Base-by-base conservation (phyloP, 2,329 filamentous ascomycete species). In the Fusarium tanahbumbuense region DNA sequence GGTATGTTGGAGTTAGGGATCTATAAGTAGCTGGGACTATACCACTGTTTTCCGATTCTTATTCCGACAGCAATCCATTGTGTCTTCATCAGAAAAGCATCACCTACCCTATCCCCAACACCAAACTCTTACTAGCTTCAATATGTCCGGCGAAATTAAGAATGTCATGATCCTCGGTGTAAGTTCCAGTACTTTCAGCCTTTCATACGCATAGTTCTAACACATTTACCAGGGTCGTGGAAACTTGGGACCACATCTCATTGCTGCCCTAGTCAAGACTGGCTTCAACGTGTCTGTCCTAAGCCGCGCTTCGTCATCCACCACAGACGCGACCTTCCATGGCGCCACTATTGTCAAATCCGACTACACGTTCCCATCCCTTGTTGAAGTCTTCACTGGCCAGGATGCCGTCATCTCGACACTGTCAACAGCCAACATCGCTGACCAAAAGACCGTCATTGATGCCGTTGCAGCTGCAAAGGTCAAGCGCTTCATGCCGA, bases 391-490 rank as follows among this genome's bases (percentile, higher is more conserved):
- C 0, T 47, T 64, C 5, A 23, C 16, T 0, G 27, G 20, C 0
- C 60, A 65, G 27, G 62, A 64, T n/a, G 53, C 53, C 0, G 32
- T 64, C 0, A 64, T 64, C 2, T 64, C 62, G 0, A 64, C 62
- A 0, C 46, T 64, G 3, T 64, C 62, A 2, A 64, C 60, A 1
- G 60, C 60, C 13, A 64, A 64, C 4, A 47, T 65, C 2, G 40
- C 32, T 2, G 52, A 65, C 13, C 62, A 64, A 13, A 64, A 47
- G 9, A 37, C 15, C 1, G 53, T 64, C 0, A 60, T 64, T 5
- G 62, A 64, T 7, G 62, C 62, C 0, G 62, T 47, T 8, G 32
- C 41, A 11, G 40, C 46, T 27, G 62, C 62, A 6, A 64, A 60
- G 12, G 53, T 65, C 0, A 46, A 65, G 4, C 62, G 62, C 2